phyloP scores from a whole-genome alignment of 1,139 yeast species.

The Saccharomyces hybrid region DNA sequence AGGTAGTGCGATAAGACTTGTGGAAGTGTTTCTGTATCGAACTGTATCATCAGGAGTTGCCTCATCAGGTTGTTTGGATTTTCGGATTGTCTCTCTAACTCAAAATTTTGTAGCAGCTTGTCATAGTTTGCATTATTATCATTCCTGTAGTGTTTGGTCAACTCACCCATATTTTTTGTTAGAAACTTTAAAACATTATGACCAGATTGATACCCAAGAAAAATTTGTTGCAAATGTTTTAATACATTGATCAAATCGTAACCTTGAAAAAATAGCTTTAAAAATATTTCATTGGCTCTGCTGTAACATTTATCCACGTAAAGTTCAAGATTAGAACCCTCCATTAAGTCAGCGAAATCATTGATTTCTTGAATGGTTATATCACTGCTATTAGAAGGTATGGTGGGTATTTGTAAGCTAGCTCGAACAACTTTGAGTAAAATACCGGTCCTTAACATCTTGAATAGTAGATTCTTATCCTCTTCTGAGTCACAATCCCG shows the following conservation, averaged over 20 bases:
- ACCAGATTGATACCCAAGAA: constrained; percentile 47
- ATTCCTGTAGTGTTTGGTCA: constrained; percentile 15
- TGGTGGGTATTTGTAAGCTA: constrained; percentile 12
- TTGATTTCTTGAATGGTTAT: background rate
- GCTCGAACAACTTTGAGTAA: constrained; percentile 53
- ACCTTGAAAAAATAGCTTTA: constrained; percentile 55
- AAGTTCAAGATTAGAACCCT: constrained; percentile 51
- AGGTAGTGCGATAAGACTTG: constrained; percentile 19
- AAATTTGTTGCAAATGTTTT: constrained; percentile 45
- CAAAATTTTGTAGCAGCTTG: constrained; percentile 24
- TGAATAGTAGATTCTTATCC: constrained; percentile 30
- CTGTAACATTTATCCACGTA: constrained; percentile 57
- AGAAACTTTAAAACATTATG: constrained; percentile 19
- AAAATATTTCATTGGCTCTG: constrained; percentile 58
- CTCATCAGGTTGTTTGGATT: constrained; percentile 17
- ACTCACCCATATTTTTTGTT: constrained; percentile 20
- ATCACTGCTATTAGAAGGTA: constrained; percentile 3
- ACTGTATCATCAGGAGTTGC: constrained; percentile 25
- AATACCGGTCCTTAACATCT: constrained; percentile 78
- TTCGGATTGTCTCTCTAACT: constrained; percentile 11
- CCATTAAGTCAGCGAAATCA: constrained; percentile 36
- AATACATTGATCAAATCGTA: constrained; percentile 47
- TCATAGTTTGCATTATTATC: constrained; percentile 9
- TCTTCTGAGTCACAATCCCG: constrained; percentile 47
- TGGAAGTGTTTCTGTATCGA: constrained; percentile 29